Evolutionary conservation across 306 rosid species (phyloP).

Genomic region (Nissolia schottii): DNA sequence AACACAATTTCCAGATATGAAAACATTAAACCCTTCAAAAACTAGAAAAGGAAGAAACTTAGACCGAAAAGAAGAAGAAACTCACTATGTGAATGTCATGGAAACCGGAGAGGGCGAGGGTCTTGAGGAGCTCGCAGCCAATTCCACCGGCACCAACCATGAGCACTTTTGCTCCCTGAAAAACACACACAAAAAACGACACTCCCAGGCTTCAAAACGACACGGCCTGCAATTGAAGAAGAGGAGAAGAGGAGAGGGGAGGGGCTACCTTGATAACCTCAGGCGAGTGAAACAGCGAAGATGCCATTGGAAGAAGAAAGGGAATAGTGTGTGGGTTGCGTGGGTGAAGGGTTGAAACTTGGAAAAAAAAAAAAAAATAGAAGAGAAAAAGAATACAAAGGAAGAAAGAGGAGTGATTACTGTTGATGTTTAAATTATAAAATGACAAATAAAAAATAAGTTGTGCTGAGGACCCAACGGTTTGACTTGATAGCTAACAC

Average conservation of each 20-base stretch:
- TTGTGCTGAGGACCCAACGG: no score
- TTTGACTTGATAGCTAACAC: no score
- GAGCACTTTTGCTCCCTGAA: constrained; percentile 82
- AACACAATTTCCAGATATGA: background rate
- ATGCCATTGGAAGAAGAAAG: constrained; percentile 55
- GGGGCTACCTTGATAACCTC: constrained; percentile 52
- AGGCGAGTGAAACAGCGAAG: constrained; percentile 42
- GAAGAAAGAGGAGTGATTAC: background rate
- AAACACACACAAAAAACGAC: constrained; percentile 18
- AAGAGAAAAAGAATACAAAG: background rate
- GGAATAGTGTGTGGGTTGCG: background rate
- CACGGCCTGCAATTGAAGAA: background rate
- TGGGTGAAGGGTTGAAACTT: constrained; percentile 14
- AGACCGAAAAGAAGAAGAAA: background rate
- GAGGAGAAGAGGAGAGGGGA: background rate
- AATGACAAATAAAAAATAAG: background rate
- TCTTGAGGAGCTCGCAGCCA: constrained; percentile 97
- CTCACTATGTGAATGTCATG: constrained; percentile 90
- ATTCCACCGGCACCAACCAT: constrained; percentile 99
- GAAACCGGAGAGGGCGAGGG: constrained; percentile 95
- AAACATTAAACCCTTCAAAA: background rate
- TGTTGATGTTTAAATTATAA: background rate
- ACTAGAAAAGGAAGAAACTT: background rate
- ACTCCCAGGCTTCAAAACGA: constrained; percentile 14
- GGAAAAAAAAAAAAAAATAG: constrained; percentile 14